Percentiles rank a stretch among this genome's conserved stretches.
Evolutionary conservation across 139 green algal species (phyloP).

Genomic region (Microglena sp.): DNA sequence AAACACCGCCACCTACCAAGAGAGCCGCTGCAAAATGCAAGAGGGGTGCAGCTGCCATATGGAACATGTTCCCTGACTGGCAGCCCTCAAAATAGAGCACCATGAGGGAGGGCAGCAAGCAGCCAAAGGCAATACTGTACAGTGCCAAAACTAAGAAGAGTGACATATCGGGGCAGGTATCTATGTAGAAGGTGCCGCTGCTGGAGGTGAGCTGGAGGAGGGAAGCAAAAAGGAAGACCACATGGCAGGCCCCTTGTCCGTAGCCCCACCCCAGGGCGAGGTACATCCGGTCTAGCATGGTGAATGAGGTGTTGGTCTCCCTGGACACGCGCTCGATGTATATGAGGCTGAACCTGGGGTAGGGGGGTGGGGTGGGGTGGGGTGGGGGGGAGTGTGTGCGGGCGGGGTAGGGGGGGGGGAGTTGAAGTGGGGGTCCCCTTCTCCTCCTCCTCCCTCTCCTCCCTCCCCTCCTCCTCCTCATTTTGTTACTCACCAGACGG

Average conservation of each 20-base stretch:
- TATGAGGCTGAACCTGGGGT: conserved; percentile 4
- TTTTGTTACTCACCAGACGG: no score
- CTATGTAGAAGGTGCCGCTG: conserved; percentile 28
- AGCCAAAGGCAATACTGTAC: conserved; percentile 30
- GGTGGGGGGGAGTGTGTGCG: no score
- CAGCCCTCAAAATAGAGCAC: conserved; percentile 33
- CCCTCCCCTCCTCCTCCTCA: no score
- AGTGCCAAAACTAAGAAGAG: conserved; percentile 36
- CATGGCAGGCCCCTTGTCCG: conserved; percentile 36
- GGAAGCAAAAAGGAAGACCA: conserved; percentile 37
- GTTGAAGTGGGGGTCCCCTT: no score
- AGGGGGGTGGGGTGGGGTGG: no score
- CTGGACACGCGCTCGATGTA: no score
- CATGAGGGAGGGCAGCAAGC: conserved; percentile 27
- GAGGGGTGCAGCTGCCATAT: conserved; percentile 10
- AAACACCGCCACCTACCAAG: conserved; percentile 16
- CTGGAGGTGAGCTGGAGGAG: conserved; percentile 34
- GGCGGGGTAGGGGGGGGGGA: no score
- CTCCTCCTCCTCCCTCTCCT: no score
- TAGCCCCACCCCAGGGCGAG: conserved; percentile 46
- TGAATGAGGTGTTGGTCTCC: conserved; percentile 21
- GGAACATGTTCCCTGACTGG: background rate
- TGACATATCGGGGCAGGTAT: conserved; percentile 26
- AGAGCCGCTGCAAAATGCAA: conserved; percentile 24
- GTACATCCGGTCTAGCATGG: conserved; percentile 35